Evolutionary conservation across 2,329 filamentous ascomycete species (phyloP), one percentile per base, ranked within the genome.

Genomic region (Cladosporium sphaerospermum): DNA sequence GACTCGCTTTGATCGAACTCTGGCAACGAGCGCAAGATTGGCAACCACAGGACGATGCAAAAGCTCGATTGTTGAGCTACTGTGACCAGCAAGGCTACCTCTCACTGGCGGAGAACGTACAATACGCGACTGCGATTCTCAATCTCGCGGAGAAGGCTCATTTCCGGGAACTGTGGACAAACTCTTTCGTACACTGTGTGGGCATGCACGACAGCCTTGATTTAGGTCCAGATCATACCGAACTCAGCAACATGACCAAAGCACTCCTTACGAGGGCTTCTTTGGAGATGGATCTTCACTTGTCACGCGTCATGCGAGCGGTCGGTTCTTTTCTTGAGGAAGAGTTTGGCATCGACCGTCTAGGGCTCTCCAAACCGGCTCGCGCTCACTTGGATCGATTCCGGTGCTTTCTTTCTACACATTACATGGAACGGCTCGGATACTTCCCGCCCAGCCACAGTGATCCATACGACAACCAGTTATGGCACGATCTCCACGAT

Each of bases 131-230:
- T 36, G 86, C 83, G 0, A 73, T 84, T 42, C 70, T 92, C 10
- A 79, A 79, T 47, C 77, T 89, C 41, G 83, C 86, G 2, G 88
- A 92, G 62, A 72, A 76, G 18, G 84, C 83, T 58, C 78, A 80
- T 48, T 68, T 86, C 23, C 75, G 73, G 50, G 77, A 82, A n/a
- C 69, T 88, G 10, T 92, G 88, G 74, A 77, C 83, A 9, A 79
- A 88, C 62, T 83, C 88, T 0, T 89, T 91, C 68, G 78, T 80
- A 11, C 88, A 93, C 63, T 89, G 87, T 63, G 84, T 86, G 34
- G 88, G 88, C 41, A 90, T 92, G 87, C 80, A 79, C 55, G 80
- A 86, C 16, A 73, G 73, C 23, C 57, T 91, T 4, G 72, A 75
- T 39, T 62, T 70, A 5, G 80, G 78, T 58, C 66, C 76, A 1